Base-by-base conservation (phyloP, 805 yeast genomes). In the Lachancea cidri region DNA sequence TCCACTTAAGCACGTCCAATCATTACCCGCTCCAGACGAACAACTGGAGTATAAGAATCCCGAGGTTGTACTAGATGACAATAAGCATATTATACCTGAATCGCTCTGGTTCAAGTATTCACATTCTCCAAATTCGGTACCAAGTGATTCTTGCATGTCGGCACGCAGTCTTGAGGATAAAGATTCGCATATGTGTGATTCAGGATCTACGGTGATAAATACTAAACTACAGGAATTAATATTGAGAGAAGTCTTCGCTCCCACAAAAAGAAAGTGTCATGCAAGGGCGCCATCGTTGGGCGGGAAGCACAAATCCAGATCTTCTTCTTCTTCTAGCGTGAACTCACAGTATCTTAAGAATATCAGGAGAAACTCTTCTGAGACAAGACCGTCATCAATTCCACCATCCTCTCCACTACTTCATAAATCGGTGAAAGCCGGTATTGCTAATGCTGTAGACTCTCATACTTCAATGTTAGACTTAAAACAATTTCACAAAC, bases 21-120 rank as follows among this genome's bases (percentile, higher is more conserved):
- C 22, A 16, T 35, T 35, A 4, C 35, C 38, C 8, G 27, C 27
- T 22, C 27, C 27, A 7, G 27, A 22, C 27, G 27, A 22, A 22
- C 27, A 22, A 7, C 29, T 35, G 17, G 43, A 27, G 16, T 18
- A 29, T 15, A 39, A 39, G 15, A 35, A 39, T 17, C 64, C 65
- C 3, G 96, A 87, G 55, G 98, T 91, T n/a, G 80, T 85, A 1
- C 70, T 91, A 25, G 89, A 87, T 59, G 98, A 91, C 55, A 91
- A 91, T 61, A 81, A 77, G 44, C 98, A 91, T 62, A 89, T 91
- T 41, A 81, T 91, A 24, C 96, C 98, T 0, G 83, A 81, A 42
- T 80, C 88, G 2, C 61, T 86, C 46, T 76, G 87, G 78, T 72
- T 72, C 45, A 78, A 75, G 41, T 81, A 77, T 53, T 73, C 85